Evolutionary conservation across 2,329 filamentous ascomycete species (phyloP), one percentile per base, ranked within the genome.

Genomic region (Niveomyces coronatus): DNA sequence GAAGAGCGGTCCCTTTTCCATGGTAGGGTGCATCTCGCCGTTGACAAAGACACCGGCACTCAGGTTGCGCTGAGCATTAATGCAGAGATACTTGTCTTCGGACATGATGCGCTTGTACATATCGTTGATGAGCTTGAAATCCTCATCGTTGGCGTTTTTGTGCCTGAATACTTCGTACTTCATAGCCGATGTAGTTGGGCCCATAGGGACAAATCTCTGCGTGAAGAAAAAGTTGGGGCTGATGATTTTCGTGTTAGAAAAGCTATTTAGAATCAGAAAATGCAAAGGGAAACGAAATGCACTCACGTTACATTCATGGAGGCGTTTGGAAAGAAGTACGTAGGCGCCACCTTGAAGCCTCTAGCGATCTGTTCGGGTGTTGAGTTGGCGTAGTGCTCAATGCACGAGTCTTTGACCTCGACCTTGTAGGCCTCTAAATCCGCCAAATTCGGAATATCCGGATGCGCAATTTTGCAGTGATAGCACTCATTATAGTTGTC

Each of bases 401-500:
- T 71, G 45, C 69, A 62, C 2, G 57, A 61, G 14, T 57, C 61
- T 44, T 65, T 63, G 27, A 65, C 65, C 44, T 70, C 59, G 35
- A 73, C 69, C 28, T 60, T 55, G 55, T 77, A 78, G 4, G 67
- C 67, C 41, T 67, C 64, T 27, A 78, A 63, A 42, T 78, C 70
- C 31, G 73, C 65, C n/a, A 78, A 62, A 29, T 62, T 60, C 4
- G 70, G 63, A 22, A 77, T 69, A 41, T 74, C 70, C 3, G 75
- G 73, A 46, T 78, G 74, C 2, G 72, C 68, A 1, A 68, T 70
- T 35, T 68, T 66, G 59, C 73, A 78, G 58, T 79, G 74, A 47
- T 79, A 80, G 51, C 74, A 79, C 51, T 76, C 74, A 51, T 80
- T 80, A 61, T 76, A 80, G 58, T 79, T 78, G 50, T 79, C 75